A percentile compares a stretch with the other conserved stretches of the same genome.
phyloP scores from a whole-genome alignment of 129 eudicot genomes.

The Flaveria trinervia region DNA sequence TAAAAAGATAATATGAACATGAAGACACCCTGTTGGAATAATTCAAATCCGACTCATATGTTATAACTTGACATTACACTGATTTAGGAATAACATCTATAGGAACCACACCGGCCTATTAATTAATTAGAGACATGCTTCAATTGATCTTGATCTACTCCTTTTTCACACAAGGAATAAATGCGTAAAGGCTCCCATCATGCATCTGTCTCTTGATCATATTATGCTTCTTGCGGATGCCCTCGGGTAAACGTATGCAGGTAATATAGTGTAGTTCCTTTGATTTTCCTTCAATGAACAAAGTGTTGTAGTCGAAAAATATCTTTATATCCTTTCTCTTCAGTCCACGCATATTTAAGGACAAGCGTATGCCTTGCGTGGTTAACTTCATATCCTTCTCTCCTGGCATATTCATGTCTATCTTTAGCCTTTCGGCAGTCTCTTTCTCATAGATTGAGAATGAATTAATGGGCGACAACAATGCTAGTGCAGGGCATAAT shows the following conservation, averaged over 20 bases:
- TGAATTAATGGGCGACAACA: not conserved
- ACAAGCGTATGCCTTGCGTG: not conserved
- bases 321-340: not conserved
- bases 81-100: too few species aligned
- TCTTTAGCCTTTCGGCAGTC: not conserved
- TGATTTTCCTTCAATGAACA: not conserved
- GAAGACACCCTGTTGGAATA: too few species aligned
- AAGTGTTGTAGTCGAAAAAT: not conserved
- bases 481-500: not conserved
- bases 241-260: not conserved
- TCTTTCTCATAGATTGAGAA: not conserved
- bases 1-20: too few species aligned
- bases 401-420: not conserved
- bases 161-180: constrained; percentile 4
- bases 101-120: too few species aligned
- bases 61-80: too few species aligned
- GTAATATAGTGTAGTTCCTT: not conserved
- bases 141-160: not conserved
- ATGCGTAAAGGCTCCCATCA: not conserved
- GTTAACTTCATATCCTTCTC: not conserved
- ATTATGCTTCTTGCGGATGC: not conserved
- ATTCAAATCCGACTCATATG: too few species aligned
- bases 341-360: not conserved
- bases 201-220: not conserved
- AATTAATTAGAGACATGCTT: too few species aligned